These are phyloP conservation scores for Alternaria sp. DNA, from an alignment of 2,329 filamentous ascomycete genomes.

Conservation along the genomic window DNA sequence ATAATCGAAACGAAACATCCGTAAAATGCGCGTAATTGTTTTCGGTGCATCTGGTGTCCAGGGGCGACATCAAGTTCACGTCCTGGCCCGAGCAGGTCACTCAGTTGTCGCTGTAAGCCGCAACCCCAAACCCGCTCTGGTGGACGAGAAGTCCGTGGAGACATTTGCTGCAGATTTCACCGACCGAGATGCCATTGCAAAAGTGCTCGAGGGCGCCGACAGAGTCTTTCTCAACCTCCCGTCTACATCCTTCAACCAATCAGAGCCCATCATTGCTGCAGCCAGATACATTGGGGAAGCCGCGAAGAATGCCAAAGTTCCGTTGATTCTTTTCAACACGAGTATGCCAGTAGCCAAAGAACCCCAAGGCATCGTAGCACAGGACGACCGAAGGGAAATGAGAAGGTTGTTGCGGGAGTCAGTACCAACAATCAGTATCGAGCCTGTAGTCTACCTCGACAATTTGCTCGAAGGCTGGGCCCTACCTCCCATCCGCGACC, in stretches of 20 bases:
- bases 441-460: conserved; percentile 53
- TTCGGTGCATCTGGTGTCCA: conserved; percentile 45
- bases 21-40: conserved; percentile 37
- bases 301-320: conserved; percentile 27
- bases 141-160: conserved; percentile 28
- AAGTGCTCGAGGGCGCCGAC: conserved; percentile 29
- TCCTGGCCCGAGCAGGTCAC: conserved; percentile 35
- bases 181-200: conserved; percentile 22
- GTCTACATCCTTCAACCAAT: conserved; percentile 40
- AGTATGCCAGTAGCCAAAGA: conserved; percentile 38
- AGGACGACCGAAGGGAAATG: conserved; percentile 45
- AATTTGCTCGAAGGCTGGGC: conserved; percentile 55
- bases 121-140: conserved; percentile 26
- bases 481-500: conserved; percentile 46
- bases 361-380: conserved; percentile 37
- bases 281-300: conserved; percentile 29
- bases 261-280: conserved; percentile 35
- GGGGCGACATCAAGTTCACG: conserved; percentile 40
- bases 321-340: conserved; percentile 41
- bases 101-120: conserved; percentile 40
- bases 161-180: conserved; percentile 34
- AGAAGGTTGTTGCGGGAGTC: conserved; percentile 43
- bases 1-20: not conserved
- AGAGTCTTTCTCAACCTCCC: conserved; percentile 41
- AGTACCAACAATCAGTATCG: conserved; percentile 45